Percentiles rank a stretch among this genome's conserved stretches.
Conservation (phyloP, 2,329 filamentous ascomycete species). For the Curvularia sp. region DNA sequence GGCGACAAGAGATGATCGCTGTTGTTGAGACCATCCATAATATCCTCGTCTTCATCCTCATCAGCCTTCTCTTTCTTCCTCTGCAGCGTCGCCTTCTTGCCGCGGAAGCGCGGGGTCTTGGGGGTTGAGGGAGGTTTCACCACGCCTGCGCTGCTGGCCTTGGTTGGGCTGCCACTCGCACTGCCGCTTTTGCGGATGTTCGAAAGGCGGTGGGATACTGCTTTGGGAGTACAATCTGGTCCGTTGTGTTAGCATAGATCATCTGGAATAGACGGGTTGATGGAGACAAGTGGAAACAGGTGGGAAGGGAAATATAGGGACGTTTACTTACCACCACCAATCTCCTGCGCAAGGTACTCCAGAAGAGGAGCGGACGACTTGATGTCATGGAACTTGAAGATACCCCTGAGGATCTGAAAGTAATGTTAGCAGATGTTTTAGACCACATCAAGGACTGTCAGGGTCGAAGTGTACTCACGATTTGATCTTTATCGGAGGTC, state of each 20-base stretch:
- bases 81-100: slow-evolving; percentile 5
- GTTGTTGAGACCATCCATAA: background rate
- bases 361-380: background rate
- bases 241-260: too few relatives aligned
- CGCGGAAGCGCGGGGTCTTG: slow-evolving; percentile 1
- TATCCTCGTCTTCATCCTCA: background rate
- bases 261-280: too few relatives aligned
- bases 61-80: background rate
- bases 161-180: too few relatives aligned
- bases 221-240: slow-evolving; percentile 37
- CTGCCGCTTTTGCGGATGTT: too few relatives aligned
- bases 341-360: too few relatives aligned
- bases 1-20: slow-evolving; percentile 6
- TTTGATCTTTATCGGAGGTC: slow-evolving; percentile 31
- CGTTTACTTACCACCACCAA: too few relatives aligned
- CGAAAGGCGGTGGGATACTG: slow-evolving; percentile 33
- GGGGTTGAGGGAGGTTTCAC: background rate
- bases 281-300: too few relatives aligned
- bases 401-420: slow-evolving; percentile 28
- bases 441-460: too few relatives aligned
- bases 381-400: slow-evolving; percentile 25
- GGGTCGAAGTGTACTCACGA: slow-evolving; percentile 19
- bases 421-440: slow-evolving; percentile 5
- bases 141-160: too few relatives aligned
- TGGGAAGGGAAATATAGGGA: too few relatives aligned